These are phyloP conservation scores for Aspergillus clavatus DNA, from an alignment of 2,329 filamentous ascomycete species.

Conservation along the genomic window DNA sequence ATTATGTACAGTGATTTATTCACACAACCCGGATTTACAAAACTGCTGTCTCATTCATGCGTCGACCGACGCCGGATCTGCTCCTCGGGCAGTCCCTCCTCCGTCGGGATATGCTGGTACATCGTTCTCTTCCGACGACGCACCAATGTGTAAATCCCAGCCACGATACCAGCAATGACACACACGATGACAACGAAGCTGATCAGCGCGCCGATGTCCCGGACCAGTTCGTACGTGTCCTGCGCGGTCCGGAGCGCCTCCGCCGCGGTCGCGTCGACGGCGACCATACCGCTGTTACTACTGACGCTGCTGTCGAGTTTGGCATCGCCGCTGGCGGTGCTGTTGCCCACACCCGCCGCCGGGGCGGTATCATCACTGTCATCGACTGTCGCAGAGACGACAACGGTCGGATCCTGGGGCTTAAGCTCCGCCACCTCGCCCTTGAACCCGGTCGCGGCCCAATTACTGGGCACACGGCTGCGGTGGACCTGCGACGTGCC, in stretches of 20 bases:
- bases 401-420: slow-evolving; percentile 4
- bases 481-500: slow-evolving; percentile 15
- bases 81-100: not conserved
- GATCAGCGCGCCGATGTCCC: not conserved
- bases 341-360: no score
- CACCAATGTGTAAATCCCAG: not conserved
- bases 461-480: slow-evolving; percentile 11
- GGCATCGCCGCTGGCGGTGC: no score
- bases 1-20: not conserved
- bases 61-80: not conserved
- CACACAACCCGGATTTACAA: no score
- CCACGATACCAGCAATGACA: not conserved
- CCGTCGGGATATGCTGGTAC: not conserved
- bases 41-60: not conserved
- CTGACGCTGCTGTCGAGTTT: no score
- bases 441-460: slow-evolving; percentile 10
- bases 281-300: not conserved
- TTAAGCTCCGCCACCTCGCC: not conserved
- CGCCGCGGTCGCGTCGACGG: not conserved
- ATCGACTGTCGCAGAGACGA: not conserved
- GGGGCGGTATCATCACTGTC: no score
- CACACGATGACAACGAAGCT: not conserved
- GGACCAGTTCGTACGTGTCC: not conserved
- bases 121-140: not conserved
- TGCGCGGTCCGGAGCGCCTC: not conserved